Base-by-base conservation (phyloP, 306 rosid genomes). In the Glycyrrhiza uralensis region DNA sequence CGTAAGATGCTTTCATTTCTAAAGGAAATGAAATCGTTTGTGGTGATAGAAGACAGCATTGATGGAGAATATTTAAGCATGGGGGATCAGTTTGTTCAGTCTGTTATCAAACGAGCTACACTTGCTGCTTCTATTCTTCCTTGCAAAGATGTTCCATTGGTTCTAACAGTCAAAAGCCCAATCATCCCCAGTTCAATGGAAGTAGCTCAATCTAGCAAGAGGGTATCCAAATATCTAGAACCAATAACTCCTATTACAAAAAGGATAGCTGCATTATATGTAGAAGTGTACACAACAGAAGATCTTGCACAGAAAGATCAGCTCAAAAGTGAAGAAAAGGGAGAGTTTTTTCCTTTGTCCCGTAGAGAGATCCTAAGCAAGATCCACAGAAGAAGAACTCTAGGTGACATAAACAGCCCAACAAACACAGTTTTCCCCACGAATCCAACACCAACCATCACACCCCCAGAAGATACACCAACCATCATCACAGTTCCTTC, bases 401-500 rank as follows among this genome's bases (percentile, higher is more conserved):
- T 75, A 62, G 89, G 81, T 56, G 89, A 82, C 66, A 71, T 69
- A 54, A 59, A 74, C 63, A 79, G 65, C 76, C 75, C 87, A 45
- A 55, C 87, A 49, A 88, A 83, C 66, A 76, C 87, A 59, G 67
- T 82, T 82, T 93, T 74, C 50, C 92, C 96, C 18, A 55, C 89
- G 39, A 84, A 81, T 82, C 92, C 97, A 39, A 45, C 82, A 50
- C 86, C 84, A 63, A 42, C 26, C 28, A 66, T 69, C 19, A 82
- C 81, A 52, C 69, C 92, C 26, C 81, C 96, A 5, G 86, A 79
- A 5, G 86, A 79, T 64, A 66, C 96, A 39, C 98, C 98, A 73
- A 83, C 91, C 56, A 69, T 84, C 22, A 85, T 89, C 70, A 85
- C 96, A 22, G 89, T 94, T 55, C 99, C 99, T 28, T 80, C 99